Evolutionary conservation across 2,329 filamentous ascomycete genomes (phyloP).

Genomic region (Pestalotiopsis fici): DNA sequence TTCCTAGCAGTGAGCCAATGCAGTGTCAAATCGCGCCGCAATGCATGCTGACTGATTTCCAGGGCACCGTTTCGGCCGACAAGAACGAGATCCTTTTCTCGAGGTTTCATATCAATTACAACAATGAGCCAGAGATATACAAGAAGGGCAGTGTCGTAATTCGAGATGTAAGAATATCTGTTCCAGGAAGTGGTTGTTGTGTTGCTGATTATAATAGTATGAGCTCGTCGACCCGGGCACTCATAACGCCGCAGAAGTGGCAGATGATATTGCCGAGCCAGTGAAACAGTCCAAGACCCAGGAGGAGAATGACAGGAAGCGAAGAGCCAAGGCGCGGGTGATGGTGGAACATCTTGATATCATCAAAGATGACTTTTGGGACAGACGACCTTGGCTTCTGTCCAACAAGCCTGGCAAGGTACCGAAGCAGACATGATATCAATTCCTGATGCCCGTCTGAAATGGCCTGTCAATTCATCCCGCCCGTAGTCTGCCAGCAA

Average conservation of each 20-base stretch:
- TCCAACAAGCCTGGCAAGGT: constrained; percentile 73
- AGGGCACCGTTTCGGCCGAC: constrained; percentile 82
- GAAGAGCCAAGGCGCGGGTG: constrained; percentile 76
- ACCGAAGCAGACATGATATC: constrained; percentile 55
- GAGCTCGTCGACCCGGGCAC: constrained; percentile 64
- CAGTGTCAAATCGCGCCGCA: no score
- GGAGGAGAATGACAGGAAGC: constrained; percentile 79
- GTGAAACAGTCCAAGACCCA: constrained; percentile 73
- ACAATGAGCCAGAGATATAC: constrained; percentile 90
- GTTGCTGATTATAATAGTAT: constrained; percentile 52
- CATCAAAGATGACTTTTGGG: constrained; percentile 95
- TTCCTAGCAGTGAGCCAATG: constrained; percentile 65
- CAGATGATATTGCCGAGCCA: constrained; percentile 53
- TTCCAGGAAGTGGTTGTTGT: background rate
- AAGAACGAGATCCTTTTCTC: constrained; percentile 97
- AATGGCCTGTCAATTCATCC: background rate
- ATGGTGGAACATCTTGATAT: constrained; percentile 87
- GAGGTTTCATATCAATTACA: constrained; percentile 92
- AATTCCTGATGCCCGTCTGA: constrained; percentile 1
- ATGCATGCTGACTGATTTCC: constrained; percentile 18
- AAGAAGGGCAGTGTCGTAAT: constrained; percentile 93
- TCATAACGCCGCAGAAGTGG: constrained; percentile 46
- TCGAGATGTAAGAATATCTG: constrained; percentile 63
- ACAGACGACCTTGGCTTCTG: constrained; percentile 79
- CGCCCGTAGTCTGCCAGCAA: background rate